Evolutionary conservation across 176 grass and related monocot species (phyloP).

Genomic region (Ensete glaucum): DNA sequence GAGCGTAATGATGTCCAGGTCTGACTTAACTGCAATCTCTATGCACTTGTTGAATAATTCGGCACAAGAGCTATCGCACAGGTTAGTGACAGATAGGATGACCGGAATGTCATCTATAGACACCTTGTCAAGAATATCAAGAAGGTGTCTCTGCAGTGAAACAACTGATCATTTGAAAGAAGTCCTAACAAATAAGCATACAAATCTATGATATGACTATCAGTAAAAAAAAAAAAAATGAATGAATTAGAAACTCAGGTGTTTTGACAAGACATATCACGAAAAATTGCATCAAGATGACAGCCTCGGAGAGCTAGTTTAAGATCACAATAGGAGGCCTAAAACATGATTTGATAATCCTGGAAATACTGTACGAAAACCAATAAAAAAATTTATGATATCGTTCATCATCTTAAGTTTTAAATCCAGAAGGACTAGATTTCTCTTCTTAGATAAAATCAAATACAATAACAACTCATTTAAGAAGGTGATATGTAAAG

Average conservation of each 20-base stretch:
- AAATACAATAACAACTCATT: background rate
- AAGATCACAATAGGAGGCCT: too few species aligned
- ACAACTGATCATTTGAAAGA: background rate
- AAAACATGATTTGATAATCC: too few species aligned
- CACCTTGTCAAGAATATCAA: conserved; percentile 76
- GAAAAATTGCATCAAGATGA: too few species aligned
- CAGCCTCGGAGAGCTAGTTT: too few species aligned
- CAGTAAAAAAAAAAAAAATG: background rate
- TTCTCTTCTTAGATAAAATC: background rate
- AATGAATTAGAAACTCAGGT: background rate
- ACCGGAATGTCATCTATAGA: conserved; percentile 56
- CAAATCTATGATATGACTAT: background rate
- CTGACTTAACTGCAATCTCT: conserved; percentile 44
- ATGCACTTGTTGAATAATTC: conserved; percentile 55
- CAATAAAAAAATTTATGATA: too few species aligned
- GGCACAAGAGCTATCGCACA: conserved; percentile 48
- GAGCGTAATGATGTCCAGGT: conserved; percentile 65
- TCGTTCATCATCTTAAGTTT: too few species aligned
- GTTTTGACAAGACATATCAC: too few species aligned
- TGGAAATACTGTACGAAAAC: too few species aligned
- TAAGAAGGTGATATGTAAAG: too few species aligned
- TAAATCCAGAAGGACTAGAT: background rate
- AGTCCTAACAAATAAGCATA: background rate
- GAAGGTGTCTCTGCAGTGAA: conserved; percentile 55
- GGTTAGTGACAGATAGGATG: conserved; percentile 57